Evolutionary conservation across 2,329 filamentous ascomycete species (phyloP).

Genomic region (Alternaria rosae): DNA sequence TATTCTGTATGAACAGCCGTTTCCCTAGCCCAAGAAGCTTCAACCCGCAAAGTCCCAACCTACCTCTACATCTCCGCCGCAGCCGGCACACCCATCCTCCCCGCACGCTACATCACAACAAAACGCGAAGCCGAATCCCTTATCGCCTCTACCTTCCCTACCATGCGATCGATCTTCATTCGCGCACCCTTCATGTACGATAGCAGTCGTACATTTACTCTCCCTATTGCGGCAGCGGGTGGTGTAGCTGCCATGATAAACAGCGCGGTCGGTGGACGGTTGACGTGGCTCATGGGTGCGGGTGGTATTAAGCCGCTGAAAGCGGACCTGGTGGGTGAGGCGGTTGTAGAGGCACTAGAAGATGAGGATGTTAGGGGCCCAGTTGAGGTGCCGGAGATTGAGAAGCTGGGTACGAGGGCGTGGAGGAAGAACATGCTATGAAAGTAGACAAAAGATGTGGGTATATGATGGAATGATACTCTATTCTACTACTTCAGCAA

Average conservation of each 20-base stretch:
- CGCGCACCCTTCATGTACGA: conserved; percentile 92
- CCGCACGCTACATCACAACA: conserved; percentile 83
- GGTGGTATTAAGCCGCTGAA: conserved; percentile 86
- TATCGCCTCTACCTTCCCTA: conserved; percentile 75
- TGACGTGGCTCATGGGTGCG: conserved; percentile 80
- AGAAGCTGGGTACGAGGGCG: conserved; percentile 77
- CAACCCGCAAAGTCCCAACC: conserved; percentile 67
- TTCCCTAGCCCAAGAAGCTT: conserved; percentile 79
- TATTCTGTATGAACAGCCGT: conserved; percentile 62
- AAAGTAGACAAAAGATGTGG: not conserved
- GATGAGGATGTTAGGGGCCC: conserved; percentile 76
- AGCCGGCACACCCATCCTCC: conserved; percentile 83
- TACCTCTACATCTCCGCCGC: conserved; percentile 93
- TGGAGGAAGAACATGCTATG: conserved; percentile 93
- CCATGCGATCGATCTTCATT: conserved; percentile 81
- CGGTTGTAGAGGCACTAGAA: conserved; percentile 84
- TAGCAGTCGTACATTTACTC: conserved; percentile 77
- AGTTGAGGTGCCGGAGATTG: conserved; percentile 80
- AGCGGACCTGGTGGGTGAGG: conserved; percentile 86
- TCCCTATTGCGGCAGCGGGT: conserved; percentile 82
- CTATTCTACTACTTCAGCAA: not conserved
- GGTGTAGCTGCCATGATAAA: conserved; percentile 80
- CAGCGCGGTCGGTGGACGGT: conserved; percentile 74
- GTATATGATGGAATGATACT: not conserved
- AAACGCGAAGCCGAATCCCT: conserved; percentile 88